These are phyloP conservation scores for Hygrophila difformis DNA, from an alignment of 257 asterid species.

Conservation along the genomic window DNA sequence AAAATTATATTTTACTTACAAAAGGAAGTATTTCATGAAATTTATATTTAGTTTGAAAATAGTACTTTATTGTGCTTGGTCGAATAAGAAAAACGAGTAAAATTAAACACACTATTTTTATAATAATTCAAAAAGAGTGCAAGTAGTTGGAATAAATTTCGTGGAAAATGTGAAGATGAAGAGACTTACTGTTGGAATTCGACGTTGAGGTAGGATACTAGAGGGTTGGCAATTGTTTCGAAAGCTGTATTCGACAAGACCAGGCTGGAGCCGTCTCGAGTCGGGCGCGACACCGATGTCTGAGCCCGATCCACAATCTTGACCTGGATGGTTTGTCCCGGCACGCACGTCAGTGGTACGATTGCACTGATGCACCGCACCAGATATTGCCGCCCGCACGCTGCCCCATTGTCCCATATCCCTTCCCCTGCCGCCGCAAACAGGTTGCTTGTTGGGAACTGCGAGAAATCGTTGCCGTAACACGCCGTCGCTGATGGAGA, in stretches of 20 bases:
- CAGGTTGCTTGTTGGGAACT: slow-evolving; percentile 52
- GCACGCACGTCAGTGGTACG: slow-evolving; percentile 26
- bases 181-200: slow-evolving; percentile 66
- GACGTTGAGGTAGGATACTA: slow-evolving; percentile 29
- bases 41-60: too few relatives aligned
- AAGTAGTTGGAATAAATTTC: too few relatives aligned
- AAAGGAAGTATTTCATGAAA: too few relatives aligned
- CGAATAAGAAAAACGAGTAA: too few relatives aligned
- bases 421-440: slow-evolving; percentile 84
- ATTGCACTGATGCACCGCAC: slow-evolving; percentile 56
- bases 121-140: too few relatives aligned
- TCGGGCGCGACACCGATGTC: slow-evolving; percentile 41
- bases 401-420: slow-evolving; percentile 74
- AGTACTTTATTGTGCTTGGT: too few relatives aligned
- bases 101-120: too few relatives aligned
- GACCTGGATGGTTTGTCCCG: slow-evolving; percentile 39
- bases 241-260: slow-evolving; percentile 50
- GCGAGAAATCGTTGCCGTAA: slow-evolving; percentile 42
- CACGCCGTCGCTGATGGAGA: slow-evolving; percentile 86
- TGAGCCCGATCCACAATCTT: slow-evolving; percentile 61
- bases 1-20: too few relatives aligned
- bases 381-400: slow-evolving; percentile 72
- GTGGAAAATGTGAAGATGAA: too few relatives aligned
- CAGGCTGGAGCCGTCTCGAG: slow-evolving; percentile 28
- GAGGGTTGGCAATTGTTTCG: slow-evolving; percentile 27